Percentiles rank a stretch among this genome's conserved stretches.
phyloP scores from a whole-genome alignment of 768 basidiomycete species.

The Tylopilus rubrobrunneus region DNA sequence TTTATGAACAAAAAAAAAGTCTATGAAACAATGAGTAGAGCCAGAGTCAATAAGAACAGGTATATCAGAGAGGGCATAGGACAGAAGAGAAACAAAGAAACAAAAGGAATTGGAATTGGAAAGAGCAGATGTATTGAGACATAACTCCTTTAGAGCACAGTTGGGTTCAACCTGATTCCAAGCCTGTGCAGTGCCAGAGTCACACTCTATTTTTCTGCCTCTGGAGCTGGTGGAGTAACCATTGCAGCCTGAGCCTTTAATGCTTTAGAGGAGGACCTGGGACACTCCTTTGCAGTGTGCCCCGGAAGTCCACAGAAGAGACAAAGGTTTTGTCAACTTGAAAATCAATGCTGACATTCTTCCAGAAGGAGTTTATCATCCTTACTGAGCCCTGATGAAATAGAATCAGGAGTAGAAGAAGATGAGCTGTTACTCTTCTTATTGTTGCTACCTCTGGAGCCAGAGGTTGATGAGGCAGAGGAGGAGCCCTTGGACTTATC shows the following conservation, averaged over 20 bases:
- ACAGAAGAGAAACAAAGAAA: too few species aligned
- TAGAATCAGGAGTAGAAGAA: neutral
- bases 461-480: too few species aligned
- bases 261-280: neutral
- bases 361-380: neutral
- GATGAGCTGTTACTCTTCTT: too few species aligned
- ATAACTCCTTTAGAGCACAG: neutral
- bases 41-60: too few species aligned
- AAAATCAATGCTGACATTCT: too few species aligned
- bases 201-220: neutral
- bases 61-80: too few species aligned
- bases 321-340: too few species aligned
- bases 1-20: too few species aligned
- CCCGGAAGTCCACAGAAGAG: neutral
- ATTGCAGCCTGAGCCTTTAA: neutral
- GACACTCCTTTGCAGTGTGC: neutral
- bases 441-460: neutral
- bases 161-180: neutral
- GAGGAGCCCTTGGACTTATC: too few species aligned
- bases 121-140: neutral
- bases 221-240: neutral
- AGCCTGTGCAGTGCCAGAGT: neutral
- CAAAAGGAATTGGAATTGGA: neutral
- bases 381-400: neutral
- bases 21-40: too few species aligned